These are phyloP conservation scores for Lactifluus volemus DNA, from an alignment of 768 basidiomycete species.

Conservation along the genomic window DNA sequence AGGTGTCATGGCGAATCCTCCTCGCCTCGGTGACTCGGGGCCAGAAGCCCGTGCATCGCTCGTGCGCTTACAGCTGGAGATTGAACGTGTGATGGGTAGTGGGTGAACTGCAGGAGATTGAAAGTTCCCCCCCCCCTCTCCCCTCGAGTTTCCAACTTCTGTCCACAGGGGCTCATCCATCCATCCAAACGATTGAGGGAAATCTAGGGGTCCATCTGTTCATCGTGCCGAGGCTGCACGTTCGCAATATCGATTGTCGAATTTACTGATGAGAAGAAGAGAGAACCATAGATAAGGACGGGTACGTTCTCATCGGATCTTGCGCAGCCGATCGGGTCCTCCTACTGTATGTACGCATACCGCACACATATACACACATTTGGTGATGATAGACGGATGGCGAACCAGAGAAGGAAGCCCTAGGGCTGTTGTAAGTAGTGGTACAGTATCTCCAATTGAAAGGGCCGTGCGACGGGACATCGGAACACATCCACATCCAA, in stretches of 20 bases:
- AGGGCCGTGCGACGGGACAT: not conserved
- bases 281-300: conserved; percentile 3
- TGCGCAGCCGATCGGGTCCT: not conserved
- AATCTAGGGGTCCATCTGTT: not conserved
- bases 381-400: not conserved
- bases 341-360: not conserved
- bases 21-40: conserved; percentile 31
- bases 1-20: conserved; percentile 43
- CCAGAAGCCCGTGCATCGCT: conserved; percentile 36
- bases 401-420: not conserved
- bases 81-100: conserved; percentile 49
- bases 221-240: not conserved
- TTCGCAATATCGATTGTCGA: conserved; percentile 7
- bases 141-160: conserved; percentile 4
- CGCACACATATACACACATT: not conserved
- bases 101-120: not conserved
- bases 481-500: not conserved
- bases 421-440: not conserved
- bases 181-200: not conserved
- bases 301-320: conserved; percentile 5
- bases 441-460: not conserved
- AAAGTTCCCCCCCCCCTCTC: not conserved
- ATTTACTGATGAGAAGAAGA: not conserved
- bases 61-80: conserved; percentile 51
- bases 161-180: not conserved